Percentiles rank a stretch among this genome's conserved stretches.
Conservation (phyloP, 208 protist species). For the Leishmania martiniquensis region DNA sequence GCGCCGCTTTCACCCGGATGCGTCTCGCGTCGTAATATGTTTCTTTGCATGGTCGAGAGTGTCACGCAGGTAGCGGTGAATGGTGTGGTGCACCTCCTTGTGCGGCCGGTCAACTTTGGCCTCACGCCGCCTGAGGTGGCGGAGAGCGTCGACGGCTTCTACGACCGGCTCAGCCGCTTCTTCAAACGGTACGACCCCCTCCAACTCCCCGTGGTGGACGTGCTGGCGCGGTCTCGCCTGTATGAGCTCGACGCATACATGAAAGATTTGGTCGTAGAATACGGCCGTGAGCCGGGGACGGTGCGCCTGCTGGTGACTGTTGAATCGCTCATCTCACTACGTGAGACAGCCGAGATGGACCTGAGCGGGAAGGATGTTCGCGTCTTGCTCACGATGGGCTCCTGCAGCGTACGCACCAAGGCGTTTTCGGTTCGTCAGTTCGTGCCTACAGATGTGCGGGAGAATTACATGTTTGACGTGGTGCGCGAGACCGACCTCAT, state of each 20-base stretch:
- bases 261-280: constrained; percentile 66
- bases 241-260: constrained; percentile 65
- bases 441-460: constrained; percentile 49
- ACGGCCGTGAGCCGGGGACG: constrained; percentile 79
- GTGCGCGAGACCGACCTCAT: constrained; percentile 85
- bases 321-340: constrained; percentile 48
- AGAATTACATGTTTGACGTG: constrained; percentile 79
- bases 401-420: constrained; percentile 44
- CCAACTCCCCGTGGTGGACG: constrained; percentile 64
- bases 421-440: constrained; percentile 49
- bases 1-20: constrained; percentile 48
- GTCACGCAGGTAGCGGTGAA: constrained; percentile 35
- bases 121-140: constrained; percentile 35
- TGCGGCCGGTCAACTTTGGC: constrained; percentile 66
- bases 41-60: constrained; percentile 53
- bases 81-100: constrained; percentile 63
- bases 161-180: constrained; percentile 74
- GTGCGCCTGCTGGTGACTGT: constrained; percentile 59
- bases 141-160: constrained; percentile 58
- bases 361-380: constrained; percentile 52
- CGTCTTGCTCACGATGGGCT: constrained; percentile 74
- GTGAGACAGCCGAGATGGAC: constrained; percentile 40
- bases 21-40: constrained; percentile 64
- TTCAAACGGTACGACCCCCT: constrained; percentile 77
- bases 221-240: constrained; percentile 47